These are phyloP conservation scores for Haplosporangium gracile DNA, from an alignment of 192 early-diverging fungal species.

Conservation along the genomic window DNA sequence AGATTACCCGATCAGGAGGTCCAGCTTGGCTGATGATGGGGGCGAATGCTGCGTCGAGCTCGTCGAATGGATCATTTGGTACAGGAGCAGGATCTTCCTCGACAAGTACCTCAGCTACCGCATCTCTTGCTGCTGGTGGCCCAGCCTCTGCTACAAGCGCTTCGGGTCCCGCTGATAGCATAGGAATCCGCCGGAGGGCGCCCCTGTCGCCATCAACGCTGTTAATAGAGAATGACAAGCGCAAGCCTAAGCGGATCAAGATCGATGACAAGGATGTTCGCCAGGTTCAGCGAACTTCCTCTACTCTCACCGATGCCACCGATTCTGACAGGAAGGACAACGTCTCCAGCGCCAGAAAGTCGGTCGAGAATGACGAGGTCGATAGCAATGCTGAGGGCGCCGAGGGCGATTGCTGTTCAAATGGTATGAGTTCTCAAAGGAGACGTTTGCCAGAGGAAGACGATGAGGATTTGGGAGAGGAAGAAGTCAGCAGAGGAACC, in stretches of 20 bases:
- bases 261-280: conserved; percentile 45
- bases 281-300: conserved; percentile 33
- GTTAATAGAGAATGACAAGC: conserved; percentile 18
- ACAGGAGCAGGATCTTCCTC: background rate
- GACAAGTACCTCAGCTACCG: background rate
- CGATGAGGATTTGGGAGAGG: conserved; percentile 36
- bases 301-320: background rate
- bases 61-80: background rate
- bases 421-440: background rate
- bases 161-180: background rate
- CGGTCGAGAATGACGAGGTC: conserved; percentile 36
- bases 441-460: conserved; percentile 36
- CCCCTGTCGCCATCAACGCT: conserved; percentile 16
- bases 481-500: conserved; percentile 1
- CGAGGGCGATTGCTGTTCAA: conserved; percentile 4
- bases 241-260: conserved; percentile 47
- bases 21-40: conserved; percentile 36
- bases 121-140: background rate
- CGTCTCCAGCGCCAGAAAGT: background rate
- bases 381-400: conserved; percentile 10
- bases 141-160: background rate
- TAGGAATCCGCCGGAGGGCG: conserved; percentile 9
- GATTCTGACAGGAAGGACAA: conserved; percentile 12
- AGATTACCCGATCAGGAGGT: conserved; percentile 21
- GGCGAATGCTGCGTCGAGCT: background rate